phyloP scores from a whole-genome alignment of 805 yeast species.

The Kuraishia borneana region DNA sequence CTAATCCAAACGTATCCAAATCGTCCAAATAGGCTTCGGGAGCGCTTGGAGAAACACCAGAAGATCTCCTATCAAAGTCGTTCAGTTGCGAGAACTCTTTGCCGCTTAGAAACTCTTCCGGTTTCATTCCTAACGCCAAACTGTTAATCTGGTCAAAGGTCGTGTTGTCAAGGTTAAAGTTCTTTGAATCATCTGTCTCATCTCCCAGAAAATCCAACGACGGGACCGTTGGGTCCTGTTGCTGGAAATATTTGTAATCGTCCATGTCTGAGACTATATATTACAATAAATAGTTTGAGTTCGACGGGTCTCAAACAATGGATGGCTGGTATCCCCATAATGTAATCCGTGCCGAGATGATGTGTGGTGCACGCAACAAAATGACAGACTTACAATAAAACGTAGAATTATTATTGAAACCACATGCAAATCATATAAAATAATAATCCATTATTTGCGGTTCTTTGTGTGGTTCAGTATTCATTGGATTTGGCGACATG shows the following conservation, averaged over 20 bases:
- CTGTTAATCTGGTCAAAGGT: neutral
- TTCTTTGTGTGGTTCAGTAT: too few relatives aligned
- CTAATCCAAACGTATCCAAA: conserved; percentile 6
- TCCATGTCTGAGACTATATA: neutral
- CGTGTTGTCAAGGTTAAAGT: neutral
- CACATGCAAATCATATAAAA: too few relatives aligned
- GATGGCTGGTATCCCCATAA: too few relatives aligned
- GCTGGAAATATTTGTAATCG: too few relatives aligned
- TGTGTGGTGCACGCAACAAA: too few relatives aligned
- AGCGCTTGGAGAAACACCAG: neutral
- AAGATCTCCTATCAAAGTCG: neutral
- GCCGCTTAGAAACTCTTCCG: conserved; percentile 1
- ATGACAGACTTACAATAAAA: too few relatives aligned
- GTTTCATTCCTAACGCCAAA: neutral
- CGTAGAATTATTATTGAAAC: too few relatives aligned
- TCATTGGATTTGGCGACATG: too few relatives aligned
- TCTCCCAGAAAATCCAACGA: neutral
- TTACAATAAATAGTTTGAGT: neutral
- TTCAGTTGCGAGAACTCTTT: conserved; percentile 1
- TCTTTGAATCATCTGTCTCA: neutral
- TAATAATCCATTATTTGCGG: too few relatives aligned
- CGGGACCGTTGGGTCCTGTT: too few relatives aligned
- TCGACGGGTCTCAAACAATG: too few relatives aligned
- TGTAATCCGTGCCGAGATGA: too few relatives aligned
- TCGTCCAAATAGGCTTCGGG: conserved; percentile 4